phyloP scores from a whole-genome alignment of 495 filamentous ascomycete species.

The Podospora fimiseda region DNA sequence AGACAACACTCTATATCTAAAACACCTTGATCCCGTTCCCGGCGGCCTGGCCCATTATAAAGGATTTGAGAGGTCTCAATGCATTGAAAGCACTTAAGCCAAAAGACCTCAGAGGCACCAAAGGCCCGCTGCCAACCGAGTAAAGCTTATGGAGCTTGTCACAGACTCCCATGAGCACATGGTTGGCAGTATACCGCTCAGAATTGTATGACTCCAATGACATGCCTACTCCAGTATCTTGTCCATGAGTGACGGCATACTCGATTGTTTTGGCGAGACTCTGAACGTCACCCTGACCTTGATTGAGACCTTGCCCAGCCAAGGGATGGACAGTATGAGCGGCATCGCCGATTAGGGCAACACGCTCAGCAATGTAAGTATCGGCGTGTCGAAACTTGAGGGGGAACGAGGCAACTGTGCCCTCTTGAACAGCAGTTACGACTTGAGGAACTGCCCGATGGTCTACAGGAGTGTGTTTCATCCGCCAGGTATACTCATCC shows the following conservation, averaged over 20 bases:
- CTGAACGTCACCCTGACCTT: constrained; percentile 81
- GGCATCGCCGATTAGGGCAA: constrained; percentile 87
- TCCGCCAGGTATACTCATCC: constrained; percentile 75
- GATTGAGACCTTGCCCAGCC: constrained; percentile 91
- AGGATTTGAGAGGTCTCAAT: constrained; percentile 71
- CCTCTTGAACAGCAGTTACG: constrained; percentile 64
- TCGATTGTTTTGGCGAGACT: constrained; percentile 66
- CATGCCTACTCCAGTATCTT: constrained; percentile 71
- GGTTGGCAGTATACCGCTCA: constrained; percentile 75
- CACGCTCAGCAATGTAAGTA: constrained; percentile 80
- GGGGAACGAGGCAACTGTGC: constrained; percentile 83
- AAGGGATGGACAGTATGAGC: constrained; percentile 93
- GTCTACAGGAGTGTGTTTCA: constrained; percentile 57
- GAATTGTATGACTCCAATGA: constrained; percentile 71
- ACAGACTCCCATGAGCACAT: constrained; percentile 78
- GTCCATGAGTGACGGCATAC: constrained; percentile 67
- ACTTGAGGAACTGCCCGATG: constrained; percentile 37
- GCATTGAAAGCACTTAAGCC: constrained; percentile 73
- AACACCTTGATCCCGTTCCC: constrained; percentile 48
- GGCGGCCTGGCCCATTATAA: constrained; percentile 86
- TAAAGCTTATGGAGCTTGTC: constrained; percentile 96
- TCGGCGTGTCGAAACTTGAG: constrained; percentile 85
- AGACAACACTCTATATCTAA: too few relatives aligned
- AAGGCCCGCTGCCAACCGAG: constrained; percentile 62
- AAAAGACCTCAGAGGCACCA: constrained; percentile 69